A percentile compares a stretch with the other conserved stretches of the same genome.
These are phyloP conservation scores for Chaetoscypha palmicola DNA, from an alignment of 2,329 filamentous ascomycete species.

Conservation along the genomic window DNA sequence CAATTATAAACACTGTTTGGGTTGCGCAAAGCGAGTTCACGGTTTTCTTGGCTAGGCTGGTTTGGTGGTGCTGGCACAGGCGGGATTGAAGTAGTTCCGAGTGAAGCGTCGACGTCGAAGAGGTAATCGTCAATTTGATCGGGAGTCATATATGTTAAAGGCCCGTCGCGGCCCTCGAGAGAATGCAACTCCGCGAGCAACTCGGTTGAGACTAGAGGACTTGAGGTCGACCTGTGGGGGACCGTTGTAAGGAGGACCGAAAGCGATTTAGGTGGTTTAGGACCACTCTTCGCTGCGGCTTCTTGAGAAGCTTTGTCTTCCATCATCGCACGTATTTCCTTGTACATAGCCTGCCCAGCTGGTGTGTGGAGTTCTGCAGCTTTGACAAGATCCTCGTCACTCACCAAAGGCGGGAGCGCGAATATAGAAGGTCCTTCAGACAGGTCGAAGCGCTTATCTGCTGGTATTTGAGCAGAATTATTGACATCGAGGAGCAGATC, in stretches of 20 bases:
- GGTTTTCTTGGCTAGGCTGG: slow-evolving; percentile 27
- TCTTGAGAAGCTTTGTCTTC: slow-evolving; percentile 19
- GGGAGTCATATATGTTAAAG: slow-evolving; percentile 59
- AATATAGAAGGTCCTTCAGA: slow-evolving; percentile 28
- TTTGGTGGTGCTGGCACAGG: slow-evolving; percentile 31
- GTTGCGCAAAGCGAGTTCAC: slow-evolving; percentile 59
- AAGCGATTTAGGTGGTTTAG: slow-evolving; percentile 26
- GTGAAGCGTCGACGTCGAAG: slow-evolving; percentile 44
- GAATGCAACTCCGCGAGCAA: slow-evolving; percentile 32
- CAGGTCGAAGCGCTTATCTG: slow-evolving; percentile 68
- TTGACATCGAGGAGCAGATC: slow-evolving; percentile 90
- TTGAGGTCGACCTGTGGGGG: slow-evolving; percentile 21
- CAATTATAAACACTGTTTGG: slow-evolving; percentile 93
- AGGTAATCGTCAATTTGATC: slow-evolving; percentile 71
- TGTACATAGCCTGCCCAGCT: slow-evolving; percentile 23
- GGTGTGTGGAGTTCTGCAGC: slow-evolving; percentile 21
- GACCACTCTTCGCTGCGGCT: slow-evolving; percentile 5
- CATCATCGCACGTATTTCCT: slow-evolving; percentile 23
- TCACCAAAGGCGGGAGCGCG: slow-evolving; percentile 22
- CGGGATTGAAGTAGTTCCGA: slow-evolving; percentile 25
- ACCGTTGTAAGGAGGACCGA: slow-evolving; percentile 21
- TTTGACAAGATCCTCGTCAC: slow-evolving; percentile 21
- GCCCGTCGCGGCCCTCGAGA: slow-evolving; percentile 45
- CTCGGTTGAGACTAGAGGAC: slow-evolving; percentile 26
- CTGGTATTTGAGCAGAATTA: slow-evolving; percentile 68